phyloP scores from a whole-genome alignment of 2,329 filamentous ascomycete species.

The Sclerotinia subarctica region DNA sequence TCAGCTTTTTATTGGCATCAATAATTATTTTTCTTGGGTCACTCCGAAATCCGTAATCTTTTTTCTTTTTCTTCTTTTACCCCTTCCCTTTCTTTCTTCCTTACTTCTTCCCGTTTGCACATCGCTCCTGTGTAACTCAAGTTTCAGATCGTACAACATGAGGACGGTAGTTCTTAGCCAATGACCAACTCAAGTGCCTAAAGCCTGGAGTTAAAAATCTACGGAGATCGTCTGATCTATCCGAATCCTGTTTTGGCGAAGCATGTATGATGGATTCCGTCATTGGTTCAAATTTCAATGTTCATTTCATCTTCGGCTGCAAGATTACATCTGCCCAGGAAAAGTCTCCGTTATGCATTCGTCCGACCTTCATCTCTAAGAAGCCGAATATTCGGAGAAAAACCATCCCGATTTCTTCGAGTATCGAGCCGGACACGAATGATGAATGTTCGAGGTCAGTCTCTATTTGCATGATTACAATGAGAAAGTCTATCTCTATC shows the following conservation, averaged over 20 bases:
- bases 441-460: neutral
- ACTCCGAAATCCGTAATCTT: neutral
- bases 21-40: neutral
- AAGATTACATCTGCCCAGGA: neutral
- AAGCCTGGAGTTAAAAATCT: neutral
- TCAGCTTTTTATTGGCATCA: neutral
- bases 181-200: constrained; percentile 1
- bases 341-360: neutral
- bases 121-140: neutral
- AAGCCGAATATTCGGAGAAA: neutral
- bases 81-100: neutral
- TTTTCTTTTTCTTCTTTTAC: neutral
- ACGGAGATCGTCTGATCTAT: constrained; percentile 21
- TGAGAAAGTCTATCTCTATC: neutral
- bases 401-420: neutral
- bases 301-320: neutral
- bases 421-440: neutral
- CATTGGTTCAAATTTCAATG: neutral
- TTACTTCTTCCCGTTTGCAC: constrained; percentile 8
- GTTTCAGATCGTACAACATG: constrained; percentile 13
- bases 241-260: constrained; percentile 3
- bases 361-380: neutral
- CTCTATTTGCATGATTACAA: neutral
- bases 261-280: neutral
- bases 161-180: neutral